Base-by-base conservation (phyloP, 192 early-diverging fungal species). In the Linnemannia elongata region DNA sequence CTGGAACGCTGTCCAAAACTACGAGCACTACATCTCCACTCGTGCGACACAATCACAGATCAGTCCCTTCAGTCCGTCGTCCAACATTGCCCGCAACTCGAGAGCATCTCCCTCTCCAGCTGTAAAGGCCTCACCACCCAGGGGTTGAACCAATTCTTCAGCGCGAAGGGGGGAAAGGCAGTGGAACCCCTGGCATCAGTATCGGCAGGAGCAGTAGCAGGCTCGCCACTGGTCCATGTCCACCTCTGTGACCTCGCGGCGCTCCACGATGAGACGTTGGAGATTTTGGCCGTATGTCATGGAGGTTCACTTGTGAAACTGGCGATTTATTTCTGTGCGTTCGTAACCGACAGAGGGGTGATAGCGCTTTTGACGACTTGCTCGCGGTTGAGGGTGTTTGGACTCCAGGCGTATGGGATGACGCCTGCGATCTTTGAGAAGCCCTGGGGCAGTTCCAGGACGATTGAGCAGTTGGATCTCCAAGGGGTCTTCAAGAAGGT, bases 401-500 rank as follows among this genome's bases (percentile, higher is more conserved):
- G 81, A 2, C 27, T 82, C 1, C 75, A 82, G 38, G 75, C 75
- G 1, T 77, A 77, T 44, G 70, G 81, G 5, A 72, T 72, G 75
- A 77, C 74, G 22, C 38, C 57, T 18, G 33, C 38, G 2, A 72
- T 82, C 15, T 82, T 82, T 82, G 54, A 77, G 10, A 20, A 77
- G 0, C 75, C 75, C 33, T 82, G 81, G 81, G 81, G 76, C 10
- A 72, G 81, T 41, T 30, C 55, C n/a, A 24, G 13, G 12, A 82
- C 75, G 36, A 36, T 82, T 35, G 76, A 77, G n/a, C 76, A 82
- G 22, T 30, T 82, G 24, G 81, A 82, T 73, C 81, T 82, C n/a
- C 76, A 82, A 30, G 75, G 70, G 9, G 55, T 68, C 18, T 82
- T 82, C 57, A 82, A 82, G 42, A 9, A 27, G 57, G 68, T 3